Percentiles rank a stretch among this genome's conserved stretches.
Evolutionary conservation across 345 rosid species (phyloP).

Genomic region (Noccaea caerulescens): DNA sequence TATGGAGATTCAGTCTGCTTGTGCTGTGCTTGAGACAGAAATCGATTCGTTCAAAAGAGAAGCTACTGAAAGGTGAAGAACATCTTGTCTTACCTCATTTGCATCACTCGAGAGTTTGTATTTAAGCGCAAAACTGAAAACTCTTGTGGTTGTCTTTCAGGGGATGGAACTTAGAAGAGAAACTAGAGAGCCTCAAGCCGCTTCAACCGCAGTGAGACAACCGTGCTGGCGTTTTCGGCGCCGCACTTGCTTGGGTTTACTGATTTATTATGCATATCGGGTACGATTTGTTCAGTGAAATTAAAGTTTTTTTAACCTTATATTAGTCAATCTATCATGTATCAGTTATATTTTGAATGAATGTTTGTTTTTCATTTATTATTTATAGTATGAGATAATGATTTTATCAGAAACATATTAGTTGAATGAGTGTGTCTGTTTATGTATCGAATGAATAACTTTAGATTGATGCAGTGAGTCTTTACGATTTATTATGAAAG

Average conservation of each 20-base stretch:
- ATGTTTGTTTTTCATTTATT: not conserved
- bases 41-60: constrained; percentile 66
- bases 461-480: not conserved
- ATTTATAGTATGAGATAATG: not conserved
- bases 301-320: not conserved
- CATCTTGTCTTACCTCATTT: constrained; percentile 18
- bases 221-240: not conserved
- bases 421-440: not conserved
- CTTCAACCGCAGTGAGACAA: constrained; percentile 32
- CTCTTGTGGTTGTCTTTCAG: constrained; percentile 44
- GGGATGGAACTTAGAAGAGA: constrained; percentile 79
- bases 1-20: constrained; percentile 83
- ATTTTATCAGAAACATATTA: not conserved
- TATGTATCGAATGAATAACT: not conserved
- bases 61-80: constrained; percentile 70
- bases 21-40: constrained; percentile 63
- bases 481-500: not conserved
- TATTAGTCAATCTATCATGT: not conserved
- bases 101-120: constrained; percentile 31
- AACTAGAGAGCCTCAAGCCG: constrained; percentile 52
- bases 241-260: not conserved
- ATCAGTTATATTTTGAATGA: not conserved
- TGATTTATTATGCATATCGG: constrained; percentile 17
- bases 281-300: constrained; percentile 18
- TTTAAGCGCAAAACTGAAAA: constrained; percentile 20